Conservation (phyloP, 345 rosid species). For the Stellera chamaejasme region DNA sequence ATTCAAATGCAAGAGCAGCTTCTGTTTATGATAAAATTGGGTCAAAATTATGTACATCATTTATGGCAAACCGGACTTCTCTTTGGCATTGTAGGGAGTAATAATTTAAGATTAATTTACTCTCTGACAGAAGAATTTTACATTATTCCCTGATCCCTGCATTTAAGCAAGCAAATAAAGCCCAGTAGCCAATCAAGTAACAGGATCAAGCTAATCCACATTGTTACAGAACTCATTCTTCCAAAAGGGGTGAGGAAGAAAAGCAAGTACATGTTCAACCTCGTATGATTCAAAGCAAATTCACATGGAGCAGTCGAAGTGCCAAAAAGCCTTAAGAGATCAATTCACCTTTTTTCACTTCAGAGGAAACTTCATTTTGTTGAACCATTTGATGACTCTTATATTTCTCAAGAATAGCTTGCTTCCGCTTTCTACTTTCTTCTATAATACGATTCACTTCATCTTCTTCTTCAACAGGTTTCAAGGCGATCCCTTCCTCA, state of each 20-base stretch:
- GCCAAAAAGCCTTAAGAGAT: not conserved
- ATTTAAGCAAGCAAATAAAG: not conserved
- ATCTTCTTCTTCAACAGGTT: constrained; percentile 76
- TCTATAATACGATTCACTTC: constrained; percentile 79
- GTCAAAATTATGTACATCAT: no score
- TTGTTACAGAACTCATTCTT: no score
- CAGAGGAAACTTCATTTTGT: constrained; percentile 25
- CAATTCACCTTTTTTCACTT: constrained; percentile 32
- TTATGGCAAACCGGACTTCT: no score
- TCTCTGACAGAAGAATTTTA: not conserved
- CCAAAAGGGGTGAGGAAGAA: not conserved
- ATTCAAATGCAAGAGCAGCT: no score
- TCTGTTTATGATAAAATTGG: no score
- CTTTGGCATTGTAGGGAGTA: no score
- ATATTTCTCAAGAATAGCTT: constrained; percentile 74
- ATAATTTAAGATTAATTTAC: not conserved
- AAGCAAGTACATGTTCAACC: not conserved
- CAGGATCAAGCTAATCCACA: no score
- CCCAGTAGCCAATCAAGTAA: no score
- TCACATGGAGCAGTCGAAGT: not conserved
- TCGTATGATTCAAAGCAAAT: not conserved
- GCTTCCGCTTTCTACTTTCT: constrained; percentile 81
- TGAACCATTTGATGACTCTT: constrained; percentile 47
- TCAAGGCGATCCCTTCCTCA: constrained; percentile 49
- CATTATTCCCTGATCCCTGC: not conserved